Evolutionary conservation across 2,329 filamentous ascomycete species (phyloP), one percentile per base, ranked within the genome.

Genomic region (Epichloe sylvatica): DNA sequence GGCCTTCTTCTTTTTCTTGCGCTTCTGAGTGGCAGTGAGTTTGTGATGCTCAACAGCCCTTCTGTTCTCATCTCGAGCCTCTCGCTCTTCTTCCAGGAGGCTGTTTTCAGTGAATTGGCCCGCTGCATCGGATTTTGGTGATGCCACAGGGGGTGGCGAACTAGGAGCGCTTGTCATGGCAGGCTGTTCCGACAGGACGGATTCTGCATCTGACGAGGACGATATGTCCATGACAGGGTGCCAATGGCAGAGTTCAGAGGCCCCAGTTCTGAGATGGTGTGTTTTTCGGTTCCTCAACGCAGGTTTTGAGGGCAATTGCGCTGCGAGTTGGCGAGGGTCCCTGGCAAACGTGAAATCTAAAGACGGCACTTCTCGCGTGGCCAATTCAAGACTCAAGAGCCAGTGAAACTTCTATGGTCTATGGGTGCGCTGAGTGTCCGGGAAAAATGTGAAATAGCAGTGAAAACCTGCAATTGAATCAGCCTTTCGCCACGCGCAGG

Each of bases 1-100:
- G 0, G 71, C 69, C 56, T 73, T 76, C 57, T 71, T 75, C 59
- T 70, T 72, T 58, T 70, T 74, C 43, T 57, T 61, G 5, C 70
- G 66, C 53, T 72, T 76, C 2, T 54, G 55, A 0, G 57, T 46
- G 11, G 61, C 46, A 2, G 68, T 69, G 30, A 75, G 70, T 0
- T 56, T 59, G 0, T 59, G 50, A 41, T 71, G 70, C 12, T 74
- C 69, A 42, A 81, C 80, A 0, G 70, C 71, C 23, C 72, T 74
- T 39, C 72, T 67, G 9, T 71, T 72, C 1, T 60, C 63, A 0
- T 50, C 37, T 0, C 61, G 54, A 0, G 69, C 70, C 3, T 59
- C 57, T 1, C 66, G 60, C 39, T 72, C 70, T 15, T 68, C 67
- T 7, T 60, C 63, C 0, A 61, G 51, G 0, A 73, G 55, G 0